These are phyloP conservation scores for Verticillium dahliae DNA, from an alignment of 2,329 filamentous ascomycete genomes.

Conservation along the genomic window DNA sequence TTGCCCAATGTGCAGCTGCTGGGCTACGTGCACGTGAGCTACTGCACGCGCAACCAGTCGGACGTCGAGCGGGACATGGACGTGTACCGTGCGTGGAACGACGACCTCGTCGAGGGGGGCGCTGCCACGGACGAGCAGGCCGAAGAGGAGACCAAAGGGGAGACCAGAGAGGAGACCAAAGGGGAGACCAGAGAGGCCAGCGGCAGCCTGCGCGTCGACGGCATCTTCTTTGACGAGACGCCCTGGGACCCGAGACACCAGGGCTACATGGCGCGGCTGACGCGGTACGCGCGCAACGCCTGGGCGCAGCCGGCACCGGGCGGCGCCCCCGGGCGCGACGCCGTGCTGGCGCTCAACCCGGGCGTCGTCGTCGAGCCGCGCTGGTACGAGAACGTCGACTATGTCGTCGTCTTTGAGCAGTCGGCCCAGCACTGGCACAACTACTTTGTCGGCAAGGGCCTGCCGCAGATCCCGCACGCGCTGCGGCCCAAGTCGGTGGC, in stretches of 20 bases:
- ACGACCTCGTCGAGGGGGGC: slow-evolving; percentile 8
- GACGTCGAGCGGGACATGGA: slow-evolving; percentile 29
- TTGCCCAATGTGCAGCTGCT: slow-evolving; percentile 19
- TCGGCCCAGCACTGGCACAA: neutral
- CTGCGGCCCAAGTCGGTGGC: slow-evolving; percentile 1
- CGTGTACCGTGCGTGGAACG: slow-evolving; percentile 35
- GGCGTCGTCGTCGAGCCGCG: slow-evolving; percentile 31
- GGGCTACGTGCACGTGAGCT: slow-evolving; percentile 24
- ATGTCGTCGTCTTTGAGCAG: slow-evolving; percentile 36
- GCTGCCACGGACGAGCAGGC: too few relatives aligned
- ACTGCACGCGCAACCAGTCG: slow-evolving; percentile 14
- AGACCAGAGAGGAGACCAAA: too few relatives aligned
- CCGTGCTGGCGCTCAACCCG: slow-evolving; percentile 34
- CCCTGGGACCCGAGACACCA: slow-evolving; percentile 19
- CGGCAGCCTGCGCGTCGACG: slow-evolving; percentile 28
- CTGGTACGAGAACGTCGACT: slow-evolving; percentile 33
- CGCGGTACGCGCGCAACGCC: slow-evolving; percentile 15
- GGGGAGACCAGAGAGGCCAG: neutral
- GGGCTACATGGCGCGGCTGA: slow-evolving; percentile 16
- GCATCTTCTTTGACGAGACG: slow-evolving; percentile 43
- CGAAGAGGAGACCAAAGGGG: too few relatives aligned
- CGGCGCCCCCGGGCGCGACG: neutral
- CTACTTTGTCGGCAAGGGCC: neutral
- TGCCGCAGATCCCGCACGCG: neutral
- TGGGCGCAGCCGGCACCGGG: neutral